A percentile compares a stretch with the other conserved stretches of the same genome.
Evolutionary conservation across 306 rosid genomes (phyloP).

Genomic region (Sphenostylis stenocarpa): DNA sequence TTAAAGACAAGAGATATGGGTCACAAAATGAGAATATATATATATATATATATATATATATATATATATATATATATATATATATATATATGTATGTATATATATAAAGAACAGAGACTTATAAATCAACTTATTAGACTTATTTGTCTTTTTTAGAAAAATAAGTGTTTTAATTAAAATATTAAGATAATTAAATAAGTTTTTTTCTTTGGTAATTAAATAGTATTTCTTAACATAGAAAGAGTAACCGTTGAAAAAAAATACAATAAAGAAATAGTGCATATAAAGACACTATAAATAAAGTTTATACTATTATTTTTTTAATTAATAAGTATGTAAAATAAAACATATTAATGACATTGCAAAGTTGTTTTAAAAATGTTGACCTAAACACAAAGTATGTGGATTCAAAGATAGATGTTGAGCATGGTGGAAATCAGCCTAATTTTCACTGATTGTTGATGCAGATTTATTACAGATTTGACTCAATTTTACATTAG

Average conservation of each 20-base stretch:
- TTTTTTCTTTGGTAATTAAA: too few relatives aligned
- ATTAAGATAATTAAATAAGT: background rate
- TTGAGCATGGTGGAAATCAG: background rate
- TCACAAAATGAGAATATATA: too few relatives aligned
- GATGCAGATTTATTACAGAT: background rate
- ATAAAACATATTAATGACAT: background rate
- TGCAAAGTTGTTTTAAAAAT: background rate
- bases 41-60: too few relatives aligned
- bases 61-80: too few relatives aligned
- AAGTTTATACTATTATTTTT: too few relatives aligned
- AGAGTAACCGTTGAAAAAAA: too few relatives aligned
- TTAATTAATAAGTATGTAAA: too few relatives aligned
- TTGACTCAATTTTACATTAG: background rate
- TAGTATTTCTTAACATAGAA: too few relatives aligned
- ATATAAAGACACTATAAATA: too few relatives aligned
- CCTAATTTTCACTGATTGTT: background rate
- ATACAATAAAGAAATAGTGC: background rate
- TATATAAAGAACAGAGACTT: background rate
- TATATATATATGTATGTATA: too few relatives aligned
- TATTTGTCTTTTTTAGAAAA: background rate
- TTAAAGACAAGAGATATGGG: background rate
- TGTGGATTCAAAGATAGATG: background rate
- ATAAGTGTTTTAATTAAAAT: background rate
- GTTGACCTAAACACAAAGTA: background rate
- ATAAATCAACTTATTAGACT: background rate